Evolutionary conservation across 1,139 yeast species (phyloP).

Genomic region (Nematodospora anomalae): DNA sequence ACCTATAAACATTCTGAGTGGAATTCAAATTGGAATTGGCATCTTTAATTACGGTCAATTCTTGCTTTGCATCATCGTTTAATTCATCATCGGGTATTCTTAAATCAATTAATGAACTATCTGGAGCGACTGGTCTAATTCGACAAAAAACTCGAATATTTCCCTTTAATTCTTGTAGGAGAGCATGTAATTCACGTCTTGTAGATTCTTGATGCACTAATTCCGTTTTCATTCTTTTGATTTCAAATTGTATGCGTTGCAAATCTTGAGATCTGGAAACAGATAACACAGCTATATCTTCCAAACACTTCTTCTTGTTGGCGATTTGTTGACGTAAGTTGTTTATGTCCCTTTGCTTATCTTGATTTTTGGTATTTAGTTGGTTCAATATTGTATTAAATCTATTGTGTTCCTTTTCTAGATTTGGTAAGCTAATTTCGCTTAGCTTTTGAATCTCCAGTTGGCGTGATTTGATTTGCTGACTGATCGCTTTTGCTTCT

Average conservation of each 20-base stretch:
- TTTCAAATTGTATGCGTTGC: slow-evolving; percentile 10
- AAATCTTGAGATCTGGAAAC: slow-evolving; percentile 5
- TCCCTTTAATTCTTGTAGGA: slow-evolving; percentile 84
- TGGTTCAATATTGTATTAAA: slow-evolving; percentile 8
- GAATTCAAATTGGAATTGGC: slow-evolving; percentile 15
- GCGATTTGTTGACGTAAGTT: slow-evolving; percentile 1
- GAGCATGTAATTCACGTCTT: slow-evolving; percentile 72
- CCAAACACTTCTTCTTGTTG: not conserved
- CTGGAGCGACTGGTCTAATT: slow-evolving; percentile 57
- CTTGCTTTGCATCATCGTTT: slow-evolving; percentile 51
- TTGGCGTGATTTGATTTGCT: not conserved
- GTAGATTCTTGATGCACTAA: slow-evolving; percentile 14
- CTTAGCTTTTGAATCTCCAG: slow-evolving; percentile 4
- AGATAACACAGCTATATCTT: slow-evolving; percentile 1
- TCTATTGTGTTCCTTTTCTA: slow-evolving; percentile 7
- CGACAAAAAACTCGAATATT: slow-evolving; percentile 91
- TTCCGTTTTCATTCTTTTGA: slow-evolving; percentile 23
- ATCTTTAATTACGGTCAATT: slow-evolving; percentile 35
- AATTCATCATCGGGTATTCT: slow-evolving; percentile 51
- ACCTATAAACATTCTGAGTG: slow-evolving; percentile 35
- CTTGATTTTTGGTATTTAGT: slow-evolving; percentile 9
- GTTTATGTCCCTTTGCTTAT: slow-evolving; percentile 12
- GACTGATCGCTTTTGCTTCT: slow-evolving; percentile 9
- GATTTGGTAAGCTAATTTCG: slow-evolving; percentile 1
- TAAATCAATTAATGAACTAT: slow-evolving; percentile 31